These are phyloP conservation scores for Earliella scabrosa DNA, from an alignment of 1,284 basidiomycete genomes.

Conservation along the genomic window DNA sequence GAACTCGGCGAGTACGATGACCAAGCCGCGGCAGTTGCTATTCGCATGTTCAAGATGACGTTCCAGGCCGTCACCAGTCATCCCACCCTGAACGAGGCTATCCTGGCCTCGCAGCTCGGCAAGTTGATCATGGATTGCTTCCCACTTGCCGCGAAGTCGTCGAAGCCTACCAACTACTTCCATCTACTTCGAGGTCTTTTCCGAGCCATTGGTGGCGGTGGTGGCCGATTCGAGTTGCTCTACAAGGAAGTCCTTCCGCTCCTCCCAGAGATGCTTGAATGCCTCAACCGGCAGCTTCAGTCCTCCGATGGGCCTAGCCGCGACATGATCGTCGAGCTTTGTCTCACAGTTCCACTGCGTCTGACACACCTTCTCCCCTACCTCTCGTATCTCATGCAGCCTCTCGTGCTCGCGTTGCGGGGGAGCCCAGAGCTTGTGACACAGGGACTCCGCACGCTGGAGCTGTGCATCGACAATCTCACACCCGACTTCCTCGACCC, in stretches of 20 bases:
- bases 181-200: slow-evolving; percentile 94
- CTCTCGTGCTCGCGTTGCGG: slow-evolving; percentile 90
- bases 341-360: slow-evolving; percentile 95
- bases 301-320: slow-evolving; percentile 77
- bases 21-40: slow-evolving; percentile 78
- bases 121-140: slow-evolving; percentile 98
- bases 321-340: slow-evolving; percentile 97
- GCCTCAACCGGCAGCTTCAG: slow-evolving; percentile 88
- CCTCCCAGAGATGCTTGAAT: slow-evolving; percentile 96
- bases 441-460: slow-evolving; percentile 95
- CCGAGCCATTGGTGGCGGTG: slow-evolving; percentile 94
- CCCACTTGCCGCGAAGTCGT: slow-evolving; percentile 89
- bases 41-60: slow-evolving; percentile 96
- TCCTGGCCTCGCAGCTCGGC: slow-evolving; percentile 90
- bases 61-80: slow-evolving; percentile 89
- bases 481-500: slow-evolving; percentile 99
- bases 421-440: slow-evolving; percentile 91
- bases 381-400: slow-evolving; percentile 96
- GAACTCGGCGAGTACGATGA: slow-evolving; percentile 89
- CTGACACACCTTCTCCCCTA: slow-evolving; percentile 96
- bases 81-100: slow-evolving; percentile 85
- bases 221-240: slow-evolving; percentile 92
- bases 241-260: slow-evolving; percentile 98
- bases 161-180: slow-evolving; percentile 93
- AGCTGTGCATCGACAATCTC: slow-evolving; percentile 99